Evolutionary conservation across 768 basidiomycete genomes (phyloP), one percentile per base, ranked within the genome.

Genomic region (Phlegmacium glaucopus): DNA sequence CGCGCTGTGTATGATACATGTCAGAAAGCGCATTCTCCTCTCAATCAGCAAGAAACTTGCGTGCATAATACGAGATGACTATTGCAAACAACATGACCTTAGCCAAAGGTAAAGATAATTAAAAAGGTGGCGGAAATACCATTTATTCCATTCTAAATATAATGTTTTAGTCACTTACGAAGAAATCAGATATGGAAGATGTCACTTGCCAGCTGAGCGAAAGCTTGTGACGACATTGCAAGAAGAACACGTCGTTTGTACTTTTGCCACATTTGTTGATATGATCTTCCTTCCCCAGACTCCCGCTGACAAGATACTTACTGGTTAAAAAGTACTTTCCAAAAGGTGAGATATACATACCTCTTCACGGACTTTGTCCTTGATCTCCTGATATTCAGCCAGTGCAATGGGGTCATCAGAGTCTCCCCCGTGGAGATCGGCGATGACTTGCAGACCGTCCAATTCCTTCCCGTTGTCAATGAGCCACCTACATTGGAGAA

Each of bases 21-120:
- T 22, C 22, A 22, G 15, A 38, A 27, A 35, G 25, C 22, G 32
- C 35, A 30, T 42, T 56, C 7, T 48, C 44, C 29, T 40, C 45
- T 17, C 35, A 27, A 27, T 29, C 28, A 47, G 15, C 51, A 11
- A 38, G 16, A 26, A 42, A 42, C 90, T 71, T 68, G 93, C 91
- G 91, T 40, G 90, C 90, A 68, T 92, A 94, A 64, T 94, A 95
- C 1, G 91, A 93, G 12, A 96, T 94, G 35, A 94, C 93, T 93
- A 16, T 7, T 34, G 35, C 50, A 18, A 45, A 39, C 32, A 30
- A n/a, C 44, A n/a, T 55, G 32, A 39, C 12, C 22, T 22, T 5
- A 22, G 22, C 22, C 2, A 22, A 49, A 25, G 11, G 48, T 18
- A 46, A 22, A 34, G 35, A 48, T 29, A 17, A 37, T n/a, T 48